phyloP scores from a whole-genome alignment of 2,329 filamentous ascomycete species.

The Rutstroemia sp. region DNA sequence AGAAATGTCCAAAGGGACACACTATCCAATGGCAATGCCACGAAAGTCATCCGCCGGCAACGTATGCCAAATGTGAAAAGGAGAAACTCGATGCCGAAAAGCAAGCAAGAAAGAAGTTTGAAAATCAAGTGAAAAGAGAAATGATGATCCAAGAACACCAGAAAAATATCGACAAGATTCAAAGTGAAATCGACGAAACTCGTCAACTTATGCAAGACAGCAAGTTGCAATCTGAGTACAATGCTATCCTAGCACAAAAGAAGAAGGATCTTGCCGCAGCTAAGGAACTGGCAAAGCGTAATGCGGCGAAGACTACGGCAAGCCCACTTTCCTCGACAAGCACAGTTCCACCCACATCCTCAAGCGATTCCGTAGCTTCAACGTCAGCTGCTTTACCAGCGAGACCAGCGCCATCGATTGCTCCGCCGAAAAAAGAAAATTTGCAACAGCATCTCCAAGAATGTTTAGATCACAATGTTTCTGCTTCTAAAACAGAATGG shows the following conservation, averaged over 20 bases:
- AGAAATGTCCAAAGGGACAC: slow-evolving; percentile 47
- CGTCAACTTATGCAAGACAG: slow-evolving; percentile 35
- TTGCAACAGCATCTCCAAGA: slow-evolving; percentile 11
- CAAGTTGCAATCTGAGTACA: slow-evolving; percentile 37
- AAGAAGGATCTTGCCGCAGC: slow-evolving; percentile 39
- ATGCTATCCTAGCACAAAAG: slow-evolving; percentile 38
- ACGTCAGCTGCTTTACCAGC: background rate
- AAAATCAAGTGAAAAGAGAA: slow-evolving; percentile 17
- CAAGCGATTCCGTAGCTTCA: background rate
- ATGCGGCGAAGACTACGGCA: background rate
- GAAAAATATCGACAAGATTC: slow-evolving; percentile 16
- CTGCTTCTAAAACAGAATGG: slow-evolving; percentile 47
- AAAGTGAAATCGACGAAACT: slow-evolving; percentile 20
- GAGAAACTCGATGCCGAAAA: slow-evolving; percentile 40
- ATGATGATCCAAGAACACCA: slow-evolving; percentile 14
- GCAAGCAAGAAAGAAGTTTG: slow-evolving; percentile 30
- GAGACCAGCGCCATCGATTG: background rate
- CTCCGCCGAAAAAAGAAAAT: background rate
- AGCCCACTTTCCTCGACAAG: background rate
- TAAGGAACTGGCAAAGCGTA: slow-evolving; percentile 26
- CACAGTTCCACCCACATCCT: background rate
- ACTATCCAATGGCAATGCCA: slow-evolving; percentile 40
- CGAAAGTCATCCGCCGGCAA: slow-evolving; percentile 15
- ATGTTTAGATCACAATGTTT: slow-evolving; percentile 18
- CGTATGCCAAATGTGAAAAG: slow-evolving; percentile 44